Percentiles rank a stretch among this genome's conserved stretches.
These are phyloP conservation scores for Ogataea hybrid DNA, from an alignment of 1,139 yeast species.

Conservation along the genomic window DNA sequence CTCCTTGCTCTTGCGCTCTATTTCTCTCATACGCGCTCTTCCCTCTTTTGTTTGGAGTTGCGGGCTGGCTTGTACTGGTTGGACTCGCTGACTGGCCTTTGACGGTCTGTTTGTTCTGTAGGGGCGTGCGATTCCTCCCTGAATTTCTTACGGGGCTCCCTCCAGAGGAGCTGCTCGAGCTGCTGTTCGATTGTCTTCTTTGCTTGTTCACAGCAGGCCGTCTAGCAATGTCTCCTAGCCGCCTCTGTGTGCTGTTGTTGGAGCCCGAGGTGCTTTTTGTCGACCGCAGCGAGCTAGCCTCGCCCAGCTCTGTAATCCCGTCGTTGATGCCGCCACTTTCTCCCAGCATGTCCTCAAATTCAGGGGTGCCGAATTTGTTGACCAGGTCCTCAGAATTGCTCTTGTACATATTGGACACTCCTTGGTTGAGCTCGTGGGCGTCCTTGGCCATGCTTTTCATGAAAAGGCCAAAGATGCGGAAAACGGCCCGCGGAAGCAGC, in stretches of 20 bases:
- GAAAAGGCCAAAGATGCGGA: constrained; percentile 15
- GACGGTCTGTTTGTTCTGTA: constrained; percentile 3
- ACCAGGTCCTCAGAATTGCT: constrained; percentile 12
- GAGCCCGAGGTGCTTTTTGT: constrained; percentile 9
- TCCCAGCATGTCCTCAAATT: constrained; percentile 18
- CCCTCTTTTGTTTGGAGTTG: constrained; percentile 6
- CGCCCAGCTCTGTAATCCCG: constrained; percentile 18
- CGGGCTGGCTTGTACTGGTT: constrained; percentile 7
- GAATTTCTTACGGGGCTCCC: constrained; percentile 9
- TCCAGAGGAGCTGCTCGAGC: constrained; percentile 10
- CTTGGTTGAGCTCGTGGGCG: constrained; percentile 24
- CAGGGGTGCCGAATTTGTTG: constrained; percentile 19
- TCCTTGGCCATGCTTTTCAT: constrained; percentile 22
- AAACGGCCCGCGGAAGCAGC: constrained; percentile 10
- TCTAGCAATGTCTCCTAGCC: constrained; percentile 1
- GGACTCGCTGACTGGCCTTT: constrained; percentile 8
- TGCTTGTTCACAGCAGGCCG: not conserved
- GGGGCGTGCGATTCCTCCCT: constrained; percentile 23
- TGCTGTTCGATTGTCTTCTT: constrained; percentile 5
- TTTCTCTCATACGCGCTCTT: constrained; percentile 7
- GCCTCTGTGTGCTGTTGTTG: constrained; percentile 8
- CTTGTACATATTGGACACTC: constrained; percentile 26
- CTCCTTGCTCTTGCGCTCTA: constrained; percentile 6
- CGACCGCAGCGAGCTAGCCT: constrained; percentile 15
- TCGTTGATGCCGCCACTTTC: constrained; percentile 25